Evolutionary conservation across 2,329 filamentous ascomycete species (phyloP).

Genomic region (Diplodia scrobiculata): DNA sequence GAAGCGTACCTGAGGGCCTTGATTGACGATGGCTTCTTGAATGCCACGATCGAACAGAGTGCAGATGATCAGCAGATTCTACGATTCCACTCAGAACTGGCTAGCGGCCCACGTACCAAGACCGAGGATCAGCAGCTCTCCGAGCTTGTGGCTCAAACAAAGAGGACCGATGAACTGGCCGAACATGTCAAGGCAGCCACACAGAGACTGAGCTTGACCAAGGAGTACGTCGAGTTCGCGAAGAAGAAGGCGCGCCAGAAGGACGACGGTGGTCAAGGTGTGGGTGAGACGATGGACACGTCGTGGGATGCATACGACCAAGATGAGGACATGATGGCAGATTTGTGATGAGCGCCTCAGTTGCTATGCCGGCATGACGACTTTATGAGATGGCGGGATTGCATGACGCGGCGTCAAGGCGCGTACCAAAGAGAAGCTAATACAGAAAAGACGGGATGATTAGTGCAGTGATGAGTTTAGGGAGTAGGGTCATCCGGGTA

Average conservation of each 20-base stretch:
- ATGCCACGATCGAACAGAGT: constrained; percentile 54
- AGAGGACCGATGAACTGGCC: constrained; percentile 55
- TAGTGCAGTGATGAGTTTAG: neutral
- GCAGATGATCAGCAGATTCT: constrained; percentile 51
- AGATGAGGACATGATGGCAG: constrained; percentile 47
- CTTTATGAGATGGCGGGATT: constrained; percentile 12
- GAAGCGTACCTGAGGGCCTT: constrained; percentile 57
- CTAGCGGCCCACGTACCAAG: constrained; percentile 44
- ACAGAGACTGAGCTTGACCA: constrained; percentile 58
- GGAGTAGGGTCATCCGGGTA: constrained; percentile 15
- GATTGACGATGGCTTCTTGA: constrained; percentile 54
- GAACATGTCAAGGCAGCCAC: constrained; percentile 58
- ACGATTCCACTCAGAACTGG: constrained; percentile 53
- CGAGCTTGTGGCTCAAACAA: constrained; percentile 54
- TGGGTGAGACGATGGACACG: constrained; percentile 43
- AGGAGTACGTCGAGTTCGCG: constrained; percentile 60
- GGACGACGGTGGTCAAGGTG: constrained; percentile 40
- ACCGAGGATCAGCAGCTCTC: constrained; percentile 46
- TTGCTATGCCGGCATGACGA: constrained; percentile 5
- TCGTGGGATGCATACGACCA: constrained; percentile 42
- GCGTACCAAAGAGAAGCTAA: constrained; percentile 16
- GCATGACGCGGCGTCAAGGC: constrained; percentile 16
- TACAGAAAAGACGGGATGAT: neutral
- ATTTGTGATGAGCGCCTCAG: constrained; percentile 36
- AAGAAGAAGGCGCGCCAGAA: constrained; percentile 52